Percentiles rank a stretch among this genome's conserved stretches.
These are phyloP conservation scores for Colletotrichum costaricense DNA, from an alignment of 2,329 filamentous ascomycete species.

Conservation along the genomic window DNA sequence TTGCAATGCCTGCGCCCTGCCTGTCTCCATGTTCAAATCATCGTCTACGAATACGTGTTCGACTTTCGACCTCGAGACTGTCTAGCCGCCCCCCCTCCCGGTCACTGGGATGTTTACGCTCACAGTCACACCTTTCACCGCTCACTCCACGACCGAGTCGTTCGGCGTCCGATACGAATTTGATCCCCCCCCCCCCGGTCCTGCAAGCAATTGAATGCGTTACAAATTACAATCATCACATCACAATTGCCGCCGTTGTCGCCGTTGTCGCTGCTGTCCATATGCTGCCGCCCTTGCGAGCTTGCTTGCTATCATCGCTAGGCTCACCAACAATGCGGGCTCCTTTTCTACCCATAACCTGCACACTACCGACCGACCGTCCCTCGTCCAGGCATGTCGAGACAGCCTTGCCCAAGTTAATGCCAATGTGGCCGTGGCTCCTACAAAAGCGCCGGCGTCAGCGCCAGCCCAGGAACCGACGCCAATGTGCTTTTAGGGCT, in stretches of 20 bases:
- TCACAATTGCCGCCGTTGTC: neutral
- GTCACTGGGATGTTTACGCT: neutral
- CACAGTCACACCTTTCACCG: conserved; percentile 5
- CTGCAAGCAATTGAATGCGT: conserved; percentile 17
- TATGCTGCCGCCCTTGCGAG: no score
- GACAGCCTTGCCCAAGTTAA: neutral
- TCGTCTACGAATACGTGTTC: neutral
- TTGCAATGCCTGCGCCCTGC: neutral
- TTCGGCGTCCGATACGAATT: conserved; percentile 20
- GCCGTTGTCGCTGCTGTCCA: neutral
- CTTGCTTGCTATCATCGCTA: neutral
- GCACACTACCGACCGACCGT: neutral
- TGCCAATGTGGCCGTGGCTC: conserved; percentile 10
- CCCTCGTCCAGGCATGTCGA: neutral
- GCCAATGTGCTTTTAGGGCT: conserved; percentile 27
- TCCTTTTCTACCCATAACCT: neutral
- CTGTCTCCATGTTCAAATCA: neutral
- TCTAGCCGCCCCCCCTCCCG: neutral
- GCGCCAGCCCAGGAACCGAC: conserved; percentile 20
- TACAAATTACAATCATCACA: neutral
- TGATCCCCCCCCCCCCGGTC: neutral
- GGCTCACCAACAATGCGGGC: neutral
- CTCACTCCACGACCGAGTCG: conserved; percentile 26
- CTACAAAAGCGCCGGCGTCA: neutral
- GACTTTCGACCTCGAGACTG: neutral